Evolutionary conservation across 331 rosid species (phyloP).

Genomic region (Pyracantha coccinea): DNA sequence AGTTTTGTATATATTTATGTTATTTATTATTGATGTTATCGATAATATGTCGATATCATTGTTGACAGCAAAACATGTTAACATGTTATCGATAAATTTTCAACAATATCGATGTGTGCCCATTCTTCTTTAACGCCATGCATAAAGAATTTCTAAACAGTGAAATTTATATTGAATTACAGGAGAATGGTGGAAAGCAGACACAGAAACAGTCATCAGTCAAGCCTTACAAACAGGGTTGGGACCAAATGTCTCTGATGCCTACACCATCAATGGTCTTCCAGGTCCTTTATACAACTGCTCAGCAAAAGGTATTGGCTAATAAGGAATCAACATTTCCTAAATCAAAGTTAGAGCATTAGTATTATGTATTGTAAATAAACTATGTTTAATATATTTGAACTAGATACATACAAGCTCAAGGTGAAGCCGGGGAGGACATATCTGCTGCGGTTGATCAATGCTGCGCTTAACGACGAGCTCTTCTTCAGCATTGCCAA

Average conservation of each 20-base stretch:
- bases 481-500: conserved; percentile 74
- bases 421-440: conserved; percentile 64
- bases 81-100: not conserved
- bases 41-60: not conserved
- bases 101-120: not conserved
- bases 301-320: conserved; percentile 38
- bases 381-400: not conserved
- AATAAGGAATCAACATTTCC: not conserved
- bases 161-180: conserved; percentile 1
- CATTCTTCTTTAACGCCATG: not conserved
- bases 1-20: no score
- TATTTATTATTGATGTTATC: no score
- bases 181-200: conserved; percentile 90
- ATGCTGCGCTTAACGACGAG: conserved; percentile 73
- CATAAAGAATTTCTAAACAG: not conserved
- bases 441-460: conserved; percentile 62
- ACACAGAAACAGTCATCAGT: conserved; percentile 56
- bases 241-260: conserved; percentile 72
- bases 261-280: conserved; percentile 71
- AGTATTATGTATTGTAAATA: not conserved
- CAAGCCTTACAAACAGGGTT: conserved; percentile 60
- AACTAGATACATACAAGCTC: conserved; percentile 62
- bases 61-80: not conserved
- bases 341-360: not conserved
- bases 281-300: conserved; percentile 60